phyloP scores from a whole-genome alignment of 768 basidiomycete species.

The Leccinum aurantiacum region DNA sequence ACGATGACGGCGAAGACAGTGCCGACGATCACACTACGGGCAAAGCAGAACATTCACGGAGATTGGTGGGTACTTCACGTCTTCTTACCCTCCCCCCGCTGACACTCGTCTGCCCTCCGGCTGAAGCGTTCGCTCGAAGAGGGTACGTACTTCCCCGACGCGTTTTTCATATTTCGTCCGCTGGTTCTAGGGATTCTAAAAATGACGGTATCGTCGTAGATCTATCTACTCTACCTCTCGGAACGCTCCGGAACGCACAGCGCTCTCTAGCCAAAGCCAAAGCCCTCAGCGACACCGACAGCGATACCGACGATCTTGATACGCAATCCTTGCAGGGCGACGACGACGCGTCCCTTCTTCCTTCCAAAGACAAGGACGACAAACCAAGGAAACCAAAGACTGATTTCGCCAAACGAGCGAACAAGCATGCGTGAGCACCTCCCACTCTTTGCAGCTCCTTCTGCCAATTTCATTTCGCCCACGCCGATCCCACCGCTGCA shows the following conservation, averaged over 20 bases:
- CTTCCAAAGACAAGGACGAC: constrained; percentile 31
- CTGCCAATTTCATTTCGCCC: neutral
- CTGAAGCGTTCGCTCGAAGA: constrained; percentile 30
- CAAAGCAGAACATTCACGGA: constrained; percentile 13
- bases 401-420: constrained; percentile 57
- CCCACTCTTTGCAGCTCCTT: neutral
- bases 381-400: constrained; percentile 33
- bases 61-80: constrained; percentile 13
- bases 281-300: constrained; percentile 36
- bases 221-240: constrained; percentile 60
- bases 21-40: neutral
- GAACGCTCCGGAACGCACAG: constrained; percentile 65
- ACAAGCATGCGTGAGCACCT: constrained; percentile 82
- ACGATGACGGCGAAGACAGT: constrained; percentile 6
- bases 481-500: constrained; percentile 28
- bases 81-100: neutral
- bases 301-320: neutral
- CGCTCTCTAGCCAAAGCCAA: constrained; percentile 46
- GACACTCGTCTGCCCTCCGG: neutral
- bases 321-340: constrained; percentile 14
- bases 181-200: neutral
- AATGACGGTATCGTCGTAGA: constrained; percentile 38
- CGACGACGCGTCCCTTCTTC: constrained; percentile 7
- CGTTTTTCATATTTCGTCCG: neutral
- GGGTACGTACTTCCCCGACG: constrained; percentile 14